Evolutionary conservation across 2,329 filamentous ascomycete species (phyloP).

Genomic region (Penicillium sp.): DNA sequence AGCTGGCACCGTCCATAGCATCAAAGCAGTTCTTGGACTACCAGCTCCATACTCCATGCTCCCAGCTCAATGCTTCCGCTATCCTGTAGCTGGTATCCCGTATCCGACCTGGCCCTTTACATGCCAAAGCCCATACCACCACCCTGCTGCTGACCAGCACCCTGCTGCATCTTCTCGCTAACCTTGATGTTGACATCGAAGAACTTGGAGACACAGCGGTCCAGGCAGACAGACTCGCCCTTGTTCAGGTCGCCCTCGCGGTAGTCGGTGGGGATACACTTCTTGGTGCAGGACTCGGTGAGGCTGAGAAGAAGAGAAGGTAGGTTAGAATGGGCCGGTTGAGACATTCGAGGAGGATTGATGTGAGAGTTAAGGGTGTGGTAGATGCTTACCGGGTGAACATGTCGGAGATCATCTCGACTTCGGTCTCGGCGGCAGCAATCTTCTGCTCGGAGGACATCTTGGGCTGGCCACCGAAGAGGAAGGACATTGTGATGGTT

Average conservation of each 20-base stretch:
- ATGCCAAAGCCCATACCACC: slow-evolving; percentile 60
- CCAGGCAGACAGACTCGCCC: slow-evolving; percentile 96
- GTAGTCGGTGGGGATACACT: slow-evolving; percentile 92
- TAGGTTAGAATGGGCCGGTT: background rate
- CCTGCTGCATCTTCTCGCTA: slow-evolving; percentile 92
- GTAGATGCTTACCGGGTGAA: slow-evolving; percentile 78
- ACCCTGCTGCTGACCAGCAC: slow-evolving; percentile 72
- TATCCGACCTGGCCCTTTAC: slow-evolving; percentile 37
- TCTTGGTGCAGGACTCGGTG: slow-evolving; percentile 85
- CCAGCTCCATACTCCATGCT: background rate
- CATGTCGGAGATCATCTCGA: slow-evolving; percentile 97
- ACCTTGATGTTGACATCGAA: slow-evolving; percentile 99
- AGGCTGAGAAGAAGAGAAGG: slow-evolving; percentile 62
- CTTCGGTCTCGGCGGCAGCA: slow-evolving; percentile 91
- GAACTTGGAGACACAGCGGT: slow-evolving; percentile 97
- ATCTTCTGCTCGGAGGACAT: slow-evolving; percentile 97
- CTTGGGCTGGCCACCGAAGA: slow-evolving; percentile 76
- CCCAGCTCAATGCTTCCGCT: background rate
- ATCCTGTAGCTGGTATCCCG: background rate
- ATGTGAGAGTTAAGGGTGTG: background rate
- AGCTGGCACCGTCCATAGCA: background rate
- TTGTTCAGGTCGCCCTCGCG: slow-evolving; percentile 97
- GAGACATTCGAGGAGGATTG: background rate
- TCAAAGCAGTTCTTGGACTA: background rate
- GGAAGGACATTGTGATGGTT: slow-evolving; percentile 68